These are phyloP conservation scores for Furcasterigmium furcatum DNA, from an alignment of 2,329 filamentous ascomycete genomes.

Conservation along the genomic window DNA sequence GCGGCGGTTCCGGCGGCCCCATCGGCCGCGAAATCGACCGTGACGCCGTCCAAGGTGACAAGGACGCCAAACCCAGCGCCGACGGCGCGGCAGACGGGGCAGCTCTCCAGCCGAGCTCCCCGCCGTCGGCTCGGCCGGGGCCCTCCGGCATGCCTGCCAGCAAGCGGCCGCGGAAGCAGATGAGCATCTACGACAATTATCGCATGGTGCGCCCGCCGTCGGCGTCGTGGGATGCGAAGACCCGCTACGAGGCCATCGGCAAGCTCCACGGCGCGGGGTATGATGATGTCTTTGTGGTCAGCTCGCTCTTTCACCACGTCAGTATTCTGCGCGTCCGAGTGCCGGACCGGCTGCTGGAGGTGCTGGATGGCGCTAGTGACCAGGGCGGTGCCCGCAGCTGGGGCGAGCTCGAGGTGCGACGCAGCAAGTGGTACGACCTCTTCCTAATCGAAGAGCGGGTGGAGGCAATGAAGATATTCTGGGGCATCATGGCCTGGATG, in stretches of 20 bases:
- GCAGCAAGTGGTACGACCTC: constrained; percentile 60
- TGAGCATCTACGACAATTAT: constrained; percentile 61
- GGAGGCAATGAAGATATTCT: constrained; percentile 53
- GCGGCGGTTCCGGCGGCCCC: constrained; percentile 58
- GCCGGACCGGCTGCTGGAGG: constrained; percentile 47
- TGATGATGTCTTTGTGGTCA: constrained; percentile 62
- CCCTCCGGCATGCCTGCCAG: constrained; percentile 19
- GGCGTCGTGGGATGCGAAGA: constrained; percentile 58
- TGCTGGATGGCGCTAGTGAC: constrained; percentile 44
- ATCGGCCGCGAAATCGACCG: constrained; percentile 59
- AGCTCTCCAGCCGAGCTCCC: not conserved
- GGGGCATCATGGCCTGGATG: constrained; percentile 58
- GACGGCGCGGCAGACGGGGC: not conserved
- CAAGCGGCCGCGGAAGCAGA: constrained; percentile 52
- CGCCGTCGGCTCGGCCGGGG: constrained; percentile 10
- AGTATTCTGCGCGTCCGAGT: constrained; percentile 57
- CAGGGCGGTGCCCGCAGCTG: constrained; percentile 37
- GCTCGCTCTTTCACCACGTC: constrained; percentile 60
- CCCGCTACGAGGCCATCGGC: constrained; percentile 55
- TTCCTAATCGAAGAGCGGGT: constrained; percentile 52
- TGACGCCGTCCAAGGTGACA: constrained; percentile 42
- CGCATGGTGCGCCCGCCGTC: constrained; percentile 57
- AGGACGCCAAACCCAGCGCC: constrained; percentile 27
- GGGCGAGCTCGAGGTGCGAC: constrained; percentile 51
- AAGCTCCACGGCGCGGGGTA: constrained; percentile 40